A percentile compares a stretch with the other conserved stretches of the same genome.
These are phyloP conservation scores for Russula abietina DNA, from an alignment of 768 basidiomycete genomes.

Conservation along the genomic window DNA sequence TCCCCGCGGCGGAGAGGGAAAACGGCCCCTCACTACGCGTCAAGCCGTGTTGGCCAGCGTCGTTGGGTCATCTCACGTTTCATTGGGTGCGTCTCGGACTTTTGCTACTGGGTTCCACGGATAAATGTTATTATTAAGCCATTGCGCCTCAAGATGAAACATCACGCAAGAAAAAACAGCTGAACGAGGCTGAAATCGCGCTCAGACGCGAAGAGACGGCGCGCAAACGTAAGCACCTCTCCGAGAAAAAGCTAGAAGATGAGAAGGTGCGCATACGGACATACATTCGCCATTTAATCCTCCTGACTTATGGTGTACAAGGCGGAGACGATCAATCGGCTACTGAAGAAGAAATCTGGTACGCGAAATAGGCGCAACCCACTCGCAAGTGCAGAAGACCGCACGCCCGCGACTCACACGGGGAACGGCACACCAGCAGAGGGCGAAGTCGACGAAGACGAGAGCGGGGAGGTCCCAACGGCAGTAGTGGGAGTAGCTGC, in stretches of 20 bases:
- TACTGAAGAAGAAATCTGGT: slow-evolving; percentile 79
- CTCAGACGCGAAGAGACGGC: slow-evolving; percentile 75
- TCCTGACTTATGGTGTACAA: slow-evolving; percentile 29
- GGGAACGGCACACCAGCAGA: slow-evolving; percentile 28
- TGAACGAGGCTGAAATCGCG: slow-evolving; percentile 69
- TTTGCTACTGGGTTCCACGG: background rate
- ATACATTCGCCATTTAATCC: background rate
- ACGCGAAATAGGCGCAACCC: slow-evolving; percentile 55
- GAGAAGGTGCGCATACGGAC: slow-evolving; percentile 53
- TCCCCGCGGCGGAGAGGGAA: slow-evolving; percentile 28
- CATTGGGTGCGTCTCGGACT: slow-evolving; percentile 40
- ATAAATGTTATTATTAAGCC: background rate
- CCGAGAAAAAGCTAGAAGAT: slow-evolving; percentile 79
- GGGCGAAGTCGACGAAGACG: slow-evolving; percentile 39
- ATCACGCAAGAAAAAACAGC: slow-evolving; percentile 53
- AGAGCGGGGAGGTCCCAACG: slow-evolving; percentile 37
- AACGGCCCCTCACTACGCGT: slow-evolving; percentile 38
- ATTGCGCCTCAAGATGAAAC: slow-evolving; percentile 27
- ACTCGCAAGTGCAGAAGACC: slow-evolving; percentile 42
- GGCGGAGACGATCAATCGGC: slow-evolving; percentile 85
- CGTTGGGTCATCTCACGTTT: slow-evolving; percentile 62
- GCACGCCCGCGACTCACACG: slow-evolving; percentile 34
- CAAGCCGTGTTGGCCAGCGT: slow-evolving; percentile 70
- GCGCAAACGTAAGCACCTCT: slow-evolving; percentile 71
- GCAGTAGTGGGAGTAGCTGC: slow-evolving; percentile 1